A percentile compares a stretch with the other conserved stretches of the same genome.
phyloP scores from a whole-genome alignment of 176 grass and related monocot genomes.

The Musa acuminata region DNA sequence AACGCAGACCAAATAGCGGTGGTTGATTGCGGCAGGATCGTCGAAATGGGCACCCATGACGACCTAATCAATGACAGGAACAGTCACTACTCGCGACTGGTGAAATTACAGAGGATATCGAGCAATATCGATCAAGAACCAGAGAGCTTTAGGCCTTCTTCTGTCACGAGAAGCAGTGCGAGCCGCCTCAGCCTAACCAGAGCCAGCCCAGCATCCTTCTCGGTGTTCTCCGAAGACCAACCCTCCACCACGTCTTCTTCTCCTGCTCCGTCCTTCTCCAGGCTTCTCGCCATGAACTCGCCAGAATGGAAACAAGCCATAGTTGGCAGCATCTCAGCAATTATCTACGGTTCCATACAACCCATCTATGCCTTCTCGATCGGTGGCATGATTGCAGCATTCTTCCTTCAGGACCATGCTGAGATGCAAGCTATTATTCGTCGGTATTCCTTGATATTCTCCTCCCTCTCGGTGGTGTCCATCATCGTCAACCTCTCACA shows the following conservation, averaged over 20 bases:
- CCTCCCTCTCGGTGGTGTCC: slow-evolving; percentile 65
- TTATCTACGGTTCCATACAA: slow-evolving; percentile 83
- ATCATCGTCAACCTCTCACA: slow-evolving; percentile 78
- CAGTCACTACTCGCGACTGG: slow-evolving; percentile 72
- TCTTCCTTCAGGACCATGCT: slow-evolving; percentile 63
- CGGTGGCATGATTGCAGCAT: slow-evolving; percentile 89
- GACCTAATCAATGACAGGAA: slow-evolving; percentile 56
- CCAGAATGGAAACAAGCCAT: slow-evolving; percentile 90
- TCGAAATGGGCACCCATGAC: slow-evolving; percentile 87
- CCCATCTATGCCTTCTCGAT: slow-evolving; percentile 87
- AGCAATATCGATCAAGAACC: slow-evolving; percentile 90
- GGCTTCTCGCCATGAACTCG: slow-evolving; percentile 90
- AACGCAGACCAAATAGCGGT: slow-evolving; percentile 91
- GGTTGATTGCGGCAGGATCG: slow-evolving; percentile 65
- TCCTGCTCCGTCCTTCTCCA: slow-evolving; percentile 70
- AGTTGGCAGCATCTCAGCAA: slow-evolving; percentile 60
- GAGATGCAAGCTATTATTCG: slow-evolving; percentile 77
- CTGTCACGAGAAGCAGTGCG: slow-evolving; percentile 60
- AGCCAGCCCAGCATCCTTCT: slow-evolving; percentile 72
- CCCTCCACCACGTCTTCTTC: slow-evolving; percentile 1
- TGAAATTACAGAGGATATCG: slow-evolving; percentile 86
- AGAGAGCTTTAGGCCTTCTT: slow-evolving; percentile 56
- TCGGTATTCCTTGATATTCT: slow-evolving; percentile 72
- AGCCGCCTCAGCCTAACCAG: slow-evolving; percentile 68
- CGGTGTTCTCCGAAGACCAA: slow-evolving; percentile 5